phyloP scores from a whole-genome alignment of 371 early-diverging fungal species.

The Cokeromyces recurvatus region DNA sequence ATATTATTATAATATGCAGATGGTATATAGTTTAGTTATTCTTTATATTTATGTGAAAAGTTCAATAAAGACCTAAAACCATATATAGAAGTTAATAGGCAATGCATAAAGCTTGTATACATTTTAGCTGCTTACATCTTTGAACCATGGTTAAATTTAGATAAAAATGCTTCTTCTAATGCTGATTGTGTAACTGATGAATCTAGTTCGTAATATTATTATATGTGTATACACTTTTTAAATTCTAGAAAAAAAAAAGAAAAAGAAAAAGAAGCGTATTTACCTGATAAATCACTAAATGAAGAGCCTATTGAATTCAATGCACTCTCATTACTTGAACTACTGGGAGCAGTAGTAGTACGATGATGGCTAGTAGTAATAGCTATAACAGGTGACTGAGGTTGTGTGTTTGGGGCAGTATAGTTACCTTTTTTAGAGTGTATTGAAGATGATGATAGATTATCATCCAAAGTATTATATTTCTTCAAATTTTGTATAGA shows the following conservation, averaged over 20 bases:
- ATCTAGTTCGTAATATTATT: constrained; percentile 17
- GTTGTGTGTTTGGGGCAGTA: constrained; percentile 1
- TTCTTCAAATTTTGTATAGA: constrained; percentile 14
- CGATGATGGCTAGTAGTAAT: not conserved
- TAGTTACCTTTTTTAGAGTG: not conserved
- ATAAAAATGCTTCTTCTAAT: constrained; percentile 55
- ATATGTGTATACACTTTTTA: not conserved
- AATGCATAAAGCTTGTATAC: not conserved
- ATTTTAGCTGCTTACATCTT: constrained; percentile 39
- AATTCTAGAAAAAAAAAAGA: not conserved
- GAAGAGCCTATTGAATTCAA: constrained; percentile 52
- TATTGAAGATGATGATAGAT: not conserved
- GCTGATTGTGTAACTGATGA: constrained; percentile 60
- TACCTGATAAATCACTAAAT: constrained; percentile 53
- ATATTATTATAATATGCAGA: too few species aligned
- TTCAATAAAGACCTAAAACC: constrained; percentile 15
- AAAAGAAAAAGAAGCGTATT: too few species aligned
- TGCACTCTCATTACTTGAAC: constrained; percentile 28
- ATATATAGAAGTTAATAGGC: too few species aligned
- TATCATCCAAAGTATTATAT: not conserved
- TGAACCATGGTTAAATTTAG: constrained; percentile 50
- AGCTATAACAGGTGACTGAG: constrained; percentile 3
- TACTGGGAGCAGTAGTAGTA: constrained; percentile 2
- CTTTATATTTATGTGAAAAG: constrained; percentile 12
- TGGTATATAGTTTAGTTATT: too few species aligned